Evolutionary conservation across 176 grass and related monocot species (phyloP).

Genomic region (Themeda triandra): DNA sequence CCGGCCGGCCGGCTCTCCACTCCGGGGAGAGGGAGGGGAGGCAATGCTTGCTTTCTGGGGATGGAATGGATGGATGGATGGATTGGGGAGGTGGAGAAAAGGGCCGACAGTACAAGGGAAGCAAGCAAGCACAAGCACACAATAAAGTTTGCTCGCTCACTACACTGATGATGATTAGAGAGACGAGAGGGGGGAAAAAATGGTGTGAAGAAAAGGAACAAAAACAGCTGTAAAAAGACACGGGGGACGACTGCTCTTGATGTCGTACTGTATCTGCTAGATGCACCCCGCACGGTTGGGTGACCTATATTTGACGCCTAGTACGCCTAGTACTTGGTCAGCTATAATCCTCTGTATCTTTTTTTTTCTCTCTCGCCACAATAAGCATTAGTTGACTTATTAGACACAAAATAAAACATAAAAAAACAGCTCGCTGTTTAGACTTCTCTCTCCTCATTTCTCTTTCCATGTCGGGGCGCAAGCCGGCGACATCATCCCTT

Average conservation of each 20-base stretch:
- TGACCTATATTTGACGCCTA: no score
- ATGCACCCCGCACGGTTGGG: background rate
- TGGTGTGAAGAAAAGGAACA: background rate
- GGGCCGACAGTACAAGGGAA: constrained; percentile 36
- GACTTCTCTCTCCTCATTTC: no score
- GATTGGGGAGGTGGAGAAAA: constrained; percentile 12
- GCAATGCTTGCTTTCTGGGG: background rate
- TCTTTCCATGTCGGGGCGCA: no score
- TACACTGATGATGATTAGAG: background rate
- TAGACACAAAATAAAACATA: no score
- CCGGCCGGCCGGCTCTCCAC: background rate
- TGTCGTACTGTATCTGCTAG: background rate
- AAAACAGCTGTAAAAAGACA: constrained; percentile 40
- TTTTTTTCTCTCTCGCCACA: no score
- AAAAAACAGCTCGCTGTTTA: no score
- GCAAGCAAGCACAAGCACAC: constrained; percentile 33
- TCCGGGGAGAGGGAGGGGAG: background rate
- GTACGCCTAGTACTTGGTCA: no score
- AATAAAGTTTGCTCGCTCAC: constrained; percentile 8
- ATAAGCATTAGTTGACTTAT: no score
- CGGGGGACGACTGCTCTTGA: background rate
- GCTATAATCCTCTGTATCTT: no score
- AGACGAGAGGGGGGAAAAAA: background rate
- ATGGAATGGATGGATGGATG: background rate
- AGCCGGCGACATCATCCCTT: no score